phyloP scores from a whole-genome alignment of 2,329 filamentous ascomycete species.

The Hypoxylon sp. region DNA sequence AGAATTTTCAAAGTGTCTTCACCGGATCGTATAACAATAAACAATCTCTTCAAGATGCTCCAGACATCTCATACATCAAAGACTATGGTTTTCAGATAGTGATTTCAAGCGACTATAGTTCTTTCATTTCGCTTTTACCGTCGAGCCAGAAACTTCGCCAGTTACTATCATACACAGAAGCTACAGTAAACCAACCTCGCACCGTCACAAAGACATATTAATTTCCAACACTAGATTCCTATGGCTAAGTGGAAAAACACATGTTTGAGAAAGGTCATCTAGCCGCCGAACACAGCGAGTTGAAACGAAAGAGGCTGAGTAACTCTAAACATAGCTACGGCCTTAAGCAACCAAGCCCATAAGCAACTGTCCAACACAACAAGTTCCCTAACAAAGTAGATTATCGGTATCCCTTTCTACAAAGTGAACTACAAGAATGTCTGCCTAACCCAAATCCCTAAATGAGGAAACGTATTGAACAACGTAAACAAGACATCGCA shows the following conservation, averaged over 20 bases:
- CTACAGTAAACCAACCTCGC: background rate
- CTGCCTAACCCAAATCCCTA: slow-evolving; percentile 3
- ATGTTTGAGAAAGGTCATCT: background rate
- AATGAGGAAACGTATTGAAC: background rate
- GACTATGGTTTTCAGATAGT: background rate
- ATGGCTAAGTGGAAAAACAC: slow-evolving; percentile 6
- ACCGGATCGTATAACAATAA: background rate
- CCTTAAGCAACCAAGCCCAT: background rate
- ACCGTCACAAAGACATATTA: background rate
- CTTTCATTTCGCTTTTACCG: background rate
- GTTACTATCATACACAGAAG: background rate
- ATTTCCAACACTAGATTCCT: background rate
- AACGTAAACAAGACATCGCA: slow-evolving; percentile 13
- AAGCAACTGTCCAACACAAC: background rate
- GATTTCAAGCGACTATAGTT: background rate
- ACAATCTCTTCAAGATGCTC: background rate
- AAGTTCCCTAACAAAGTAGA: slow-evolving; percentile 1
- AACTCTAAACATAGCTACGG: slow-evolving; percentile 9
- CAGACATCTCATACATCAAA: background rate
- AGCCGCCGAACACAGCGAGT: background rate
- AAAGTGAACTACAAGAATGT: background rate
- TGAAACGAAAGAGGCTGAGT: slow-evolving; percentile 14
- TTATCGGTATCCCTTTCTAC: background rate
- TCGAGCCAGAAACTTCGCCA: background rate
- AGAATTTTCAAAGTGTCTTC: too few relatives aligned